Evolutionary conservation across 2,329 filamentous ascomycete genomes (phyloP), one percentile per base, ranked within the genome.

Genomic region (Tolypocladium sp.): DNA sequence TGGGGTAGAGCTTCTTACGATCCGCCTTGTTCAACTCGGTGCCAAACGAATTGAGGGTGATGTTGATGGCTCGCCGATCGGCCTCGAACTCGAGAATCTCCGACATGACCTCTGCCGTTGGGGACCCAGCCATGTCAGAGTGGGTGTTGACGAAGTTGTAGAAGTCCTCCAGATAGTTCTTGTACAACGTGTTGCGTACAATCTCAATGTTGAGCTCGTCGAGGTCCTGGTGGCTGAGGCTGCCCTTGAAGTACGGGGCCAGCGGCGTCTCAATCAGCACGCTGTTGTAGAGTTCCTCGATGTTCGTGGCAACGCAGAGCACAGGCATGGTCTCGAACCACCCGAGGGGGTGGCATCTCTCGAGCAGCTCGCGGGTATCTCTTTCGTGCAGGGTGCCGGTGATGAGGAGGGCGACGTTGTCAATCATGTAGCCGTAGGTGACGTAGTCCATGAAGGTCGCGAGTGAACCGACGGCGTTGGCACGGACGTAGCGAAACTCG

Each of bases 321-420:
- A 97, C 94, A 0, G 94, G 95, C 88, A 99, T 92, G 10, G 94
- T 97, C 80, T 99, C 94, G 73, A 99, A 99, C 92, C 92, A 97
- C 66, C 94, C 94, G 9, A 99, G 83, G 8, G 94, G 94, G 69
- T 99, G 95, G 76, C 95, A 99, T 74, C 94, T 83, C 71, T 97
- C 94, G 58, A 99, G 79, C 63, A 99, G 84, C 77, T 99, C 94
- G 61, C 92, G 87, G 4, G 94, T 99, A 74, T 99, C 94, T 72
- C 94, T 86, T 78, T 99, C 95, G 77, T 99, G 94, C 37, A 99
- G 84, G 15, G 94, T 99, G 63, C 94, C 94, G 27, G 94, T 99
- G 75, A 99, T 99, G 69, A 99, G 86, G 46, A 99, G 87, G 44
- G 95, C 94, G 57, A 99, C 92, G 69, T 99, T 99, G 78, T 99